Evolutionary conservation across 1,284 basidiomycete species (phyloP), one percentile per base, ranked within the genome.

Genomic region (Ustilago tritici): DNA sequence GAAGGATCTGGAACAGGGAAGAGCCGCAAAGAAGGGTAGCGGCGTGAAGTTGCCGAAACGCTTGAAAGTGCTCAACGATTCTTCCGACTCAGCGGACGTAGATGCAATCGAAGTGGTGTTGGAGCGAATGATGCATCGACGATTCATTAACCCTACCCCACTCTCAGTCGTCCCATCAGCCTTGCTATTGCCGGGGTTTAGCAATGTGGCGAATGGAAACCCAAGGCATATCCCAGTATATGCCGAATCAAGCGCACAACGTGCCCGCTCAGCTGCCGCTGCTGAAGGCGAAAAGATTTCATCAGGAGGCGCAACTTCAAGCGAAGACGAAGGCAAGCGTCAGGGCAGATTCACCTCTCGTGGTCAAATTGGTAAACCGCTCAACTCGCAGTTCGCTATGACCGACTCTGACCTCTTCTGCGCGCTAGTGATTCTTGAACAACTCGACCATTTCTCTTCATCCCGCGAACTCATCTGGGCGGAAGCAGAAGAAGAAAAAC

Each of bases 401-500:
- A 49, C 56, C 15, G 69, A 80, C 23, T 23, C 15, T 19, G 76
- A 80, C 36, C 49, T 77, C 17, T 67, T 67, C 32, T 49, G 73
- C 49, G 71, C 69, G 1, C 49, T 78, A 15, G 38, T 55, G 41
- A 56, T 82, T 19, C n/a, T 71, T 5, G 61, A 65, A 23, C 61
- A 69, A 3, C 56, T 70, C 14, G 61, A 61, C 15, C 54, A 53
- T 11, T 56, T 75, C 43, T 66, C 58, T 14, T 70, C 74, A 15
- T 59, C 47, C 17, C 69, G 78, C 17, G 74, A 74, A 34, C 57
- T 80, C 15, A 28, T 82, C n/a, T 83, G 82, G 82, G 56, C 67
- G n/a, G 81, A 82, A 46, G 67, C 77, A 8, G 79, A 82, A 40
- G 74, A 66, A 15, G 80, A 82, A 55, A 82, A 80, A 58, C 52